phyloP scores from a whole-genome alignment of 148 eudicot species.

The Nepenthes mirabilis region DNA sequence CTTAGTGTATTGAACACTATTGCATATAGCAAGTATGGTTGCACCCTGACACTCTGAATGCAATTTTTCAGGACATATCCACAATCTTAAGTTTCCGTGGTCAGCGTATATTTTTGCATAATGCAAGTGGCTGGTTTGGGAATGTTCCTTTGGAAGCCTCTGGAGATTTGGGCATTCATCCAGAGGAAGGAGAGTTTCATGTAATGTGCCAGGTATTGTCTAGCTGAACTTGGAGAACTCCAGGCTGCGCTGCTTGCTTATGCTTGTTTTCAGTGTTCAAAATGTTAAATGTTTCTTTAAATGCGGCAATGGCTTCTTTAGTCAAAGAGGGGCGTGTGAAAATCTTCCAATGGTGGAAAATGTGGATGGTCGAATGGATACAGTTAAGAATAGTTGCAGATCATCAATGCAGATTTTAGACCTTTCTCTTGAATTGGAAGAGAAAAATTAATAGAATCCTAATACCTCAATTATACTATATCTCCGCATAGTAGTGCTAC shows the following conservation, averaged over 20 bases:
- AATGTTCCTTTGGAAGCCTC: constrained; percentile 93
- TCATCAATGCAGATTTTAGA: too few relatives aligned
- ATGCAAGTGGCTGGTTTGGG: constrained; percentile 94
- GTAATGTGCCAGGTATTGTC: constrained; percentile 90
- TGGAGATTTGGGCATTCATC: constrained; percentile 98
- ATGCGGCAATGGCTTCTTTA: not conserved
- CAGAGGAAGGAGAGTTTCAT: constrained; percentile 96
- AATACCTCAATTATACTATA: too few relatives aligned
- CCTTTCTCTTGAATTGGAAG: too few relatives aligned
- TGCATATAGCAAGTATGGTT: not conserved
- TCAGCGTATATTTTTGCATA: constrained; percentile 85
- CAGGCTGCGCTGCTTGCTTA: not conserved
- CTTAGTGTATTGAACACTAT: not conserved
- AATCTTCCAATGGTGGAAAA: too few relatives aligned
- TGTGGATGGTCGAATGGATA: too few relatives aligned
- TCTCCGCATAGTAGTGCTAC: too few relatives aligned
- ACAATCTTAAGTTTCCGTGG: constrained; percentile 90
- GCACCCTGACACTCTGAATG: not conserved
- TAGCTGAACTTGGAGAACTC: constrained; percentile 5
- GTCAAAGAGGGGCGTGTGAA: not conserved
- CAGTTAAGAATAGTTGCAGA: too few relatives aligned
- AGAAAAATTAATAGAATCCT: too few relatives aligned
- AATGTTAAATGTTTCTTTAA: not conserved
- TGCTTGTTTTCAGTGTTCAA: too few relatives aligned
- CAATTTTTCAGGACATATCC: constrained; percentile 47